Percentiles rank a stretch among this genome's conserved stretches.
Conservation (phyloP, 805 yeast genomes). For the Saccharomyces eubayanus region DNA sequence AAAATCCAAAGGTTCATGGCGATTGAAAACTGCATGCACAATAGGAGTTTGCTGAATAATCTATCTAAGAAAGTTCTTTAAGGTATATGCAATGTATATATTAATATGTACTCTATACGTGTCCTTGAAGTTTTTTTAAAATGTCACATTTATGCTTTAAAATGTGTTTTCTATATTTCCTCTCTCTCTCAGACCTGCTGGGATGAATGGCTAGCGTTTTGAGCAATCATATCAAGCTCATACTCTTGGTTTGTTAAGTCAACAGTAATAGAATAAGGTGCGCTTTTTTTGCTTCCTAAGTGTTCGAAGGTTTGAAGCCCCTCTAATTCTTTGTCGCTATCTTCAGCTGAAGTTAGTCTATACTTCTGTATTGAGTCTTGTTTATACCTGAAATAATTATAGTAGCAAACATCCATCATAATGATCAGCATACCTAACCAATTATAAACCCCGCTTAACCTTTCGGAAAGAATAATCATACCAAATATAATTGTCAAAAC, state of each 20-base stretch:
- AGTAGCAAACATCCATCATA: constrained; percentile 70
- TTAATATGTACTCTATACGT: neutral
- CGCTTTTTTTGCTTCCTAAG: constrained; percentile 2
- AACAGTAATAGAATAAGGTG: constrained; percentile 4
- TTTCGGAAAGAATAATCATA: constrained; percentile 64
- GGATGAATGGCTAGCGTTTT: neutral
- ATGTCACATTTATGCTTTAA: neutral
- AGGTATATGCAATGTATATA: neutral
- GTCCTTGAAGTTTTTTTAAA: neutral
- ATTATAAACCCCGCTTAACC: constrained; percentile 52
- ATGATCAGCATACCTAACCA: constrained; percentile 68
- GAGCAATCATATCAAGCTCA: constrained; percentile 5
- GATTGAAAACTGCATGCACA: neutral
- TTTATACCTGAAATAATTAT: constrained; percentile 56
- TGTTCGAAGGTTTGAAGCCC: neutral
- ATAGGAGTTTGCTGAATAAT: neutral
- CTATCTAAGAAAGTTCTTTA: neutral
- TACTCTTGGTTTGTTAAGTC: constrained; percentile 6
- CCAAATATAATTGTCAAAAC: constrained; percentile 70
- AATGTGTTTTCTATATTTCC: neutral
- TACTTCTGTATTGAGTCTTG: constrained; percentile 9
- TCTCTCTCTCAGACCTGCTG: neutral
- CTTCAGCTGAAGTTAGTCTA: neutral
- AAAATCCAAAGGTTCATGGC: too few relatives aligned
- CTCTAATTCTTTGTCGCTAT: neutral